A percentile compares a stretch with the other conserved stretches of the same genome.
Evolutionary conservation across 352 stramenopile species (phyloP).

Genomic region (Pythium dissimile): DNA sequence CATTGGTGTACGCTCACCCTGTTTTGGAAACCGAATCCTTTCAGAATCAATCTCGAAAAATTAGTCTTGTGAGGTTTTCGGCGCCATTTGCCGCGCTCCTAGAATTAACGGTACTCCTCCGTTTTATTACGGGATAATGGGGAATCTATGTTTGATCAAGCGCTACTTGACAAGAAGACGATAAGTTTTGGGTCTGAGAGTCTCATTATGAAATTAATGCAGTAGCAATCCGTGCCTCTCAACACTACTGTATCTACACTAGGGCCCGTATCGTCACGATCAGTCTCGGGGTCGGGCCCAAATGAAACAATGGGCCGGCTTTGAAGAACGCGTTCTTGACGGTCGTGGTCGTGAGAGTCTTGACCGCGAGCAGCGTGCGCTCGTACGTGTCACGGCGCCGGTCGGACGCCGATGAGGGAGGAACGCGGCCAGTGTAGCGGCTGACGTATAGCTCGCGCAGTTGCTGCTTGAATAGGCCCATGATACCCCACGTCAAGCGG

Average conservation of each 20-base stretch:
- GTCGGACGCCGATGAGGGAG: not conserved
- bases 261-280: not conserved
- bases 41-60: not conserved
- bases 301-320: constrained; percentile 2
- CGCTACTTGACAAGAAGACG: not conserved
- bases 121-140: not conserved
- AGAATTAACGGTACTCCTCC: constrained; percentile 3
- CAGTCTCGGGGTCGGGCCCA: not conserved
- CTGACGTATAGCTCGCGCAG: not conserved
- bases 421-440: not conserved
- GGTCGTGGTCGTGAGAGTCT: not conserved
- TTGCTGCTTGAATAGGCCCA: constrained; percentile 6
- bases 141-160: not conserved
- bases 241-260: not conserved
- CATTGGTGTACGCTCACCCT: not conserved
- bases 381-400: constrained; percentile 11
- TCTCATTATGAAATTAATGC: not conserved
- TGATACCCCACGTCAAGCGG: constrained; percentile 14
- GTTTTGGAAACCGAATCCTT: not conserved
- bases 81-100: not conserved
- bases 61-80: not conserved
- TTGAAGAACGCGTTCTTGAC: constrained; percentile 7
- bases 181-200: not conserved
- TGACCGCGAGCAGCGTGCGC: not conserved
- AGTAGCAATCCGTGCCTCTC: not conserved